Percentiles rank a stretch among this genome's conserved stretches.
These are phyloP conservation scores for Nitzschia inconspicua DNA, from an alignment of 108 stramenopile species.

Conservation along the genomic window DNA sequence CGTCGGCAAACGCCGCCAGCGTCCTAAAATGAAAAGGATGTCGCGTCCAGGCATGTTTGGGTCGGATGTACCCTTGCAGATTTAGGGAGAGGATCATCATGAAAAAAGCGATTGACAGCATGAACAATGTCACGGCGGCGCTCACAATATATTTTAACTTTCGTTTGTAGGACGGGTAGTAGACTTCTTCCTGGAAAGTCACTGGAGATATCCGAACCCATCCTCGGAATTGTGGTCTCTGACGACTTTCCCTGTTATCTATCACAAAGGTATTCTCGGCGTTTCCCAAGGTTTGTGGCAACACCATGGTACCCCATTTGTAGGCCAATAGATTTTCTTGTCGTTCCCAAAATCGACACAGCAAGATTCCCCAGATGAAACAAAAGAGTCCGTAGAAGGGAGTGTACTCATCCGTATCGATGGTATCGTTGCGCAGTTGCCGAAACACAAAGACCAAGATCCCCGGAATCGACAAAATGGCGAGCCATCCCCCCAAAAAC, in stretches of 20 bases:
- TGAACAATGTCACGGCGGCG: conserved; percentile 46
- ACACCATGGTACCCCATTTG: conserved; percentile 48
- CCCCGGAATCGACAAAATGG: conserved; percentile 43
- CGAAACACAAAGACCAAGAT: conserved; percentile 30
- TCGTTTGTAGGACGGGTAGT: conserved; percentile 55
- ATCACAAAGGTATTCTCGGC: neutral
- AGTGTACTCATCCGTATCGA: conserved; percentile 63
- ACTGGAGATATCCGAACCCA: conserved; percentile 51
- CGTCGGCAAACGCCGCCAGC: conserved; percentile 52
- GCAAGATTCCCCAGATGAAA: conserved; percentile 67
- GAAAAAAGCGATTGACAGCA: conserved; percentile 56
- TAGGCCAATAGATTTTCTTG: conserved; percentile 45
- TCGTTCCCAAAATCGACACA: conserved; percentile 68
- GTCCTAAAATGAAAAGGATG: conserved; percentile 55
- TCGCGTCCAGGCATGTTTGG: conserved; percentile 43
- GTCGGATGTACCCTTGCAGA: conserved; percentile 72
- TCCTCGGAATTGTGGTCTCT: conserved; percentile 61
- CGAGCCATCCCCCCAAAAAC: conserved; percentile 45
- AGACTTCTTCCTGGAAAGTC: conserved; percentile 54
- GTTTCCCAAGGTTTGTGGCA: neutral
- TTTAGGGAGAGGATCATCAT: conserved; percentile 80
- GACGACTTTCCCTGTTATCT: conserved; percentile 8
- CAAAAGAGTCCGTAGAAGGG: conserved; percentile 58
- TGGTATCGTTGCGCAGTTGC: conserved; percentile 44
- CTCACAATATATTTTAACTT: conserved; percentile 50